Percentiles rank a stretch among this genome's conserved stretches.
These are phyloP conservation scores for Dinochytrium kinnereticum DNA, from an alignment of 371 early-diverging fungal species.

Conservation along the genomic window DNA sequence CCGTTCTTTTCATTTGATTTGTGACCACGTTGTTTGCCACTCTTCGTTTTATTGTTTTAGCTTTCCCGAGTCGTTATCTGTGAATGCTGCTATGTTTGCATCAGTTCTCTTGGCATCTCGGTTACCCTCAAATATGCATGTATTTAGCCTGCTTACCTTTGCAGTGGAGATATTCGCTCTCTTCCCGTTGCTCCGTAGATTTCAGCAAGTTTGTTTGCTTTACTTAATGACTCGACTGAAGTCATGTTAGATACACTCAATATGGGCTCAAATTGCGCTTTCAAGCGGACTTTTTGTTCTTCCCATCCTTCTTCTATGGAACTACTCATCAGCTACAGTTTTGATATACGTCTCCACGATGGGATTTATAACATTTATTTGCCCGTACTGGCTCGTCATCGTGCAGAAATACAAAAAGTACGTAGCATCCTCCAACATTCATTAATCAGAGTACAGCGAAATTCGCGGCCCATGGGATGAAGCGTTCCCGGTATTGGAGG, in stretches of 20 bases:
- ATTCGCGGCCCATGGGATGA: constrained; percentile 98
- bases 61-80: constrained; percentile 91
- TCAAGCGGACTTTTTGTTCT: not conserved
- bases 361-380: constrained; percentile 80
- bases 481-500: constrained; percentile 54
- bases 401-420: constrained; percentile 94
- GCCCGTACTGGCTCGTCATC: constrained; percentile 90
- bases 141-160: constrained; percentile 86
- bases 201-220: constrained; percentile 61
- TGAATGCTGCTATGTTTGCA: constrained; percentile 95
- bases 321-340: constrained; percentile 66
- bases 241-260: not conserved
- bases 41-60: constrained; percentile 36
- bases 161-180: constrained; percentile 91
- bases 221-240: not conserved
- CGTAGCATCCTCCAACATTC: constrained; percentile 30
- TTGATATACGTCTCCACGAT: constrained; percentile 70
- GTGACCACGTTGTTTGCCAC: not conserved
- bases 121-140: constrained; percentile 78
- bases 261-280: not conserved
- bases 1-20: not conserved
- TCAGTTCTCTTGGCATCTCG: constrained; percentile 93
- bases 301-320: not conserved
- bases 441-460: constrained; percentile 60
- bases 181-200: constrained; percentile 86